Percentiles rank a stretch among this genome's conserved stretches.
Conservation (phyloP, 2,329 filamentous ascomycete species). For the Colletotrichum noveboracense region DNA sequence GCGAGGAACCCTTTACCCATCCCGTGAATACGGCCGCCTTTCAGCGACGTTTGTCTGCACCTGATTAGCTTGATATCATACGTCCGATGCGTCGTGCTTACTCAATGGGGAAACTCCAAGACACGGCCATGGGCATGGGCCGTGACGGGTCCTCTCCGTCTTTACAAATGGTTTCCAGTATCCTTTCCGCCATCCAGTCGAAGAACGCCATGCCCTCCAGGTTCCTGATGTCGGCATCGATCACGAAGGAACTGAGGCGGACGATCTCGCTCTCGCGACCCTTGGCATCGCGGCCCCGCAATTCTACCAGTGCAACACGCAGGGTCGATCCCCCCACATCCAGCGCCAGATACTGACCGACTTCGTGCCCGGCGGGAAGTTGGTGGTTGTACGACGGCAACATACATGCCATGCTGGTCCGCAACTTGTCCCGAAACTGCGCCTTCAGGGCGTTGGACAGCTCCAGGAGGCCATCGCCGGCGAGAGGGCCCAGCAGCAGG, state of each 20-base stretch:
- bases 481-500: slow-evolving; percentile 53
- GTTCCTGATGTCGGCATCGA: slow-evolving; percentile 59
- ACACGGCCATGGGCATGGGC: slow-evolving; percentile 63
- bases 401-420: slow-evolving; percentile 63
- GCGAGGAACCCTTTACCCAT: slow-evolving; percentile 74
- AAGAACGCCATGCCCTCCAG: slow-evolving; percentile 67
- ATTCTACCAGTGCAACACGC: slow-evolving; percentile 67
- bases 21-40: slow-evolving; percentile 60
- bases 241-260: slow-evolving; percentile 60
- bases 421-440: slow-evolving; percentile 60
- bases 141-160: slow-evolving; percentile 39
- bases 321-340: slow-evolving; percentile 75
- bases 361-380: slow-evolving; percentile 64
- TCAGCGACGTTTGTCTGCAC: slow-evolving; percentile 67
- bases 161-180: slow-evolving; percentile 59
- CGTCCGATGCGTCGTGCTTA: slow-evolving; percentile 39
- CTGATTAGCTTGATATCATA: slow-evolving; percentile 1
- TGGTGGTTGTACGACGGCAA: slow-evolving; percentile 70
- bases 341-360: slow-evolving; percentile 64
- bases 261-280: slow-evolving; percentile 56
- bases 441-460: slow-evolving; percentile 57
- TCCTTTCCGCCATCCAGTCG: slow-evolving; percentile 70
- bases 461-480: slow-evolving; percentile 46
- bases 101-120: slow-evolving; percentile 76
- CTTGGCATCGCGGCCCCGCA: slow-evolving; percentile 48